A percentile compares a stretch with the other conserved stretches of the same genome.
Evolutionary conservation across 129 eudicot genomes (phyloP).

Genomic region (Pulicaria dysenterica): DNA sequence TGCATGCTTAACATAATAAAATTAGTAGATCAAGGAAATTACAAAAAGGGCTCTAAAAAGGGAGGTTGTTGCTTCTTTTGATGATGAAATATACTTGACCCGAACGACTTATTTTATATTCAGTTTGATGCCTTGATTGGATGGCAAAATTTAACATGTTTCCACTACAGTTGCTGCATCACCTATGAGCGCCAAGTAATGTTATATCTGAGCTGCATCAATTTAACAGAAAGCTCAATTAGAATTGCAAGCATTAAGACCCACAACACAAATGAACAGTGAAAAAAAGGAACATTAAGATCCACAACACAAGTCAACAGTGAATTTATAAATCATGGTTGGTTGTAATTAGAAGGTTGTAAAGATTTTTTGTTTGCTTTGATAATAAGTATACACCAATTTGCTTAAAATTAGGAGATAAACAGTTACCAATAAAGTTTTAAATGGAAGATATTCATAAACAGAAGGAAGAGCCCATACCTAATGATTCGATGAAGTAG

Average conservation of each 20-base stretch:
- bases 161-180: neutral
- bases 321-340: neutral
- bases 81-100: neutral
- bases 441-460: neutral
- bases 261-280: neutral
- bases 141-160: neutral
- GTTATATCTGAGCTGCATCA: slow-evolving; percentile 17
- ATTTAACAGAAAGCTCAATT: slow-evolving; percentile 7
- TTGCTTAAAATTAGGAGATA: no score
- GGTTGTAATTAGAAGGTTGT: neutral
- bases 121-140: slow-evolving; percentile 13
- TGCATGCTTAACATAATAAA: slow-evolving; percentile 10
- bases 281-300: neutral
- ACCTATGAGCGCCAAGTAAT: slow-evolving; percentile 8
- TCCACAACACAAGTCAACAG: neutral
- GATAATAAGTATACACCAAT: neutral
- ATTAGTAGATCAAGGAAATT: slow-evolving; percentile 4
- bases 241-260: neutral
- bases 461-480: slow-evolving; percentile 25
- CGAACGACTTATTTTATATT: slow-evolving; percentile 21
- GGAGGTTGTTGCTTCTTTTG: slow-evolving; percentile 20
- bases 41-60: slow-evolving; percentile 1
- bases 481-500: slow-evolving; percentile 34
- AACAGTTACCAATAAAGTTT: neutral
- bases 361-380: no score